phyloP scores from a whole-genome alignment of 2,329 filamentous ascomycete genomes.

The Arthrocladium fulminans region DNA sequence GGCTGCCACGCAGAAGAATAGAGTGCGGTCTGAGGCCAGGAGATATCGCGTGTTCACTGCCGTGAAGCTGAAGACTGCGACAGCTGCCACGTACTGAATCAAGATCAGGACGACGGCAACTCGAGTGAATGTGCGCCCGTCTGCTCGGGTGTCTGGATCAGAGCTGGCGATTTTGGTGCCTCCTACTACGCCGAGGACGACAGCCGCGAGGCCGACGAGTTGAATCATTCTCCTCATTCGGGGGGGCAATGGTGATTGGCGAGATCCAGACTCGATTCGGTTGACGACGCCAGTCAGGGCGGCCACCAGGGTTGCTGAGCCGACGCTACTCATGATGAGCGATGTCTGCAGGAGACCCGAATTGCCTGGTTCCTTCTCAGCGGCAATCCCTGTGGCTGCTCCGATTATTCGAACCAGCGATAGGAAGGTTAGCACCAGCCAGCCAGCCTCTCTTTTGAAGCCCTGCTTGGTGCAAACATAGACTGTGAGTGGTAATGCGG shows the following conservation, averaged over 20 bases:
- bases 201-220: slow-evolving; percentile 26
- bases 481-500: slow-evolving; percentile 25
- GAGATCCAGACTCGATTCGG: slow-evolving; percentile 25
- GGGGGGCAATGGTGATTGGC: slow-evolving; percentile 19
- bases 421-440: slow-evolving; percentile 47
- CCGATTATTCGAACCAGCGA: slow-evolving; percentile 45
- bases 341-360: slow-evolving; percentile 33
- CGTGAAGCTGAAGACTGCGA: slow-evolving; percentile 26
- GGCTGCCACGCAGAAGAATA: slow-evolving; percentile 36
- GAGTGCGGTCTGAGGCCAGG: slow-evolving; percentile 38
- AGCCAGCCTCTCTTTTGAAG: slow-evolving; percentile 39
- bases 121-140: slow-evolving; percentile 30
- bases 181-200: slow-evolving; percentile 39
- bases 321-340: slow-evolving; percentile 39
- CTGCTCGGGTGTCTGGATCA: slow-evolving; percentile 25
- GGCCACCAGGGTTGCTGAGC: slow-evolving; percentile 42
- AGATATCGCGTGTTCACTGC: slow-evolving; percentile 26
- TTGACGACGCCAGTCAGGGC: slow-evolving; percentile 38
- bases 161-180: slow-evolving; percentile 29
- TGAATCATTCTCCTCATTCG: slow-evolving; percentile 26
- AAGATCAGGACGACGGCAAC: slow-evolving; percentile 38
- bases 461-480: slow-evolving; percentile 32
- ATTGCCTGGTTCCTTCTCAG: slow-evolving; percentile 35
- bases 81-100: slow-evolving; percentile 32
- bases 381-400: slow-evolving; percentile 41